Evolutionary conservation across 192 early-diverging fungal genomes (phyloP), one percentile per base, ranked within the genome.

Genomic region (Podila epicladia): DNA sequence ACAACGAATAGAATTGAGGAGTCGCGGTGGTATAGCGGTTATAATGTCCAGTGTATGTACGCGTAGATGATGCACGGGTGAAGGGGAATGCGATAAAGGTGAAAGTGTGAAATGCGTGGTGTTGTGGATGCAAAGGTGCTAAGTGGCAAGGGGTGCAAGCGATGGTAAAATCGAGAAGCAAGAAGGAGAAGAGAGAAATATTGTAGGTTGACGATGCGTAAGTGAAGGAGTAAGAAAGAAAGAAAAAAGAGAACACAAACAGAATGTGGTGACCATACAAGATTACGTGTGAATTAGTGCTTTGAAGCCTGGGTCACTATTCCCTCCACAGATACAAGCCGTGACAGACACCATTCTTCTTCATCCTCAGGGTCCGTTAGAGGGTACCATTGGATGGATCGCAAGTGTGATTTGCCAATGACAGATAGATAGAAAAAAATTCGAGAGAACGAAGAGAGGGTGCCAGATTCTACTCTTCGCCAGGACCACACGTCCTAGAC

Each of bases 331-430:
- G 11, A 12, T 45, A 2, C 28, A 20, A 20, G 15, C 11, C 33
- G 5, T 3, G 53, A 17, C 28, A n/a, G 1, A 41, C 20, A 32
- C 53, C 28, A 62, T 66, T 67, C 58, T 67, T 29, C 72, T 62
- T 65, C 35, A 58, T 66, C 57, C 45, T 61, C 58, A 67, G 72
- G 58, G 72, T 50, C 65, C 58, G 49, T 67, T 74, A 61, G 41
- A 45, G 41, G 41, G 1, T 15, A 0, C 41, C 41, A 45, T 45
- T 45, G 41, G 15, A 45, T 45, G 41, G 41, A 3, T 45, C 41
- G 41, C 41, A 45, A 45, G 15, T 45, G 15, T 17, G 41, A 45
- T 45, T 45, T 45, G 1, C 15, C 41, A 15, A 45, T 45, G 41
- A 15, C 11, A 11, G 38, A 41, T 7, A 7, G 33, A 13, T 2